phyloP scores from a whole-genome alignment of 176 grass and related monocot species.

The Canna indica region DNA sequence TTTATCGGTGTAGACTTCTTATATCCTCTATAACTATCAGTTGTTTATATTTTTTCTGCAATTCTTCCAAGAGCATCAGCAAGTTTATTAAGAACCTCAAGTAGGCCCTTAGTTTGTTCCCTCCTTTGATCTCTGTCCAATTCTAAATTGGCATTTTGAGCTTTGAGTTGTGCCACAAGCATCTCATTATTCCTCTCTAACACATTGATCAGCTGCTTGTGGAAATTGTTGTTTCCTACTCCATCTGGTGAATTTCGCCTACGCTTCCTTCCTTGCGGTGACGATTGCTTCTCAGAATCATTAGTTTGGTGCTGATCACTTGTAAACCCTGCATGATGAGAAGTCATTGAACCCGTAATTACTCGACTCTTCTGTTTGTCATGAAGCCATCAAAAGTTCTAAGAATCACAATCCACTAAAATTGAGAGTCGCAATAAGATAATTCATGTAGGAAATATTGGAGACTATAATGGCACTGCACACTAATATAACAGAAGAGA shows the following conservation, averaged over 20 bases:
- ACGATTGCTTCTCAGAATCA: slow-evolving; percentile 14
- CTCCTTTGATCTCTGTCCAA: slow-evolving; percentile 33
- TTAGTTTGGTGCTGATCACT: neutral
- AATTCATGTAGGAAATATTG: too few species aligned
- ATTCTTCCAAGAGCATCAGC: slow-evolving; percentile 38
- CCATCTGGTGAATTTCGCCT: neutral
- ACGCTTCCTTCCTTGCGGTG: slow-evolving; percentile 2
- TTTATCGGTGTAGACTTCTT: too few species aligned
- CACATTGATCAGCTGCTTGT: slow-evolving; percentile 32
- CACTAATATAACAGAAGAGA: too few species aligned
- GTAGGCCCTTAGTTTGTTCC: slow-evolving; percentile 10
- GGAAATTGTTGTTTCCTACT: slow-evolving; percentile 19
- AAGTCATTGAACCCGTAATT: too few species aligned
- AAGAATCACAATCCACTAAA: too few species aligned
- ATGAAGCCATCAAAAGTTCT: too few species aligned
- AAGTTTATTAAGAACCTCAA: slow-evolving; percentile 29
- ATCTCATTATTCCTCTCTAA: slow-evolving; percentile 35
- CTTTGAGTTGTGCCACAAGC: slow-evolving; percentile 38
- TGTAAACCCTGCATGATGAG: neutral
- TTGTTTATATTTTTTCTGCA: slow-evolving; percentile 31
- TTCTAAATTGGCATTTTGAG: slow-evolving; percentile 20
- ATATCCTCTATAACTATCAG: too few species aligned
- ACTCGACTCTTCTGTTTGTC: too few species aligned
- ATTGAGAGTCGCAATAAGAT: too few species aligned
- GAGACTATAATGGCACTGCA: too few species aligned